phyloP scores from a whole-genome alignment of 371 early-diverging fungal species.

The Phascolomyces articulosus region DNA sequence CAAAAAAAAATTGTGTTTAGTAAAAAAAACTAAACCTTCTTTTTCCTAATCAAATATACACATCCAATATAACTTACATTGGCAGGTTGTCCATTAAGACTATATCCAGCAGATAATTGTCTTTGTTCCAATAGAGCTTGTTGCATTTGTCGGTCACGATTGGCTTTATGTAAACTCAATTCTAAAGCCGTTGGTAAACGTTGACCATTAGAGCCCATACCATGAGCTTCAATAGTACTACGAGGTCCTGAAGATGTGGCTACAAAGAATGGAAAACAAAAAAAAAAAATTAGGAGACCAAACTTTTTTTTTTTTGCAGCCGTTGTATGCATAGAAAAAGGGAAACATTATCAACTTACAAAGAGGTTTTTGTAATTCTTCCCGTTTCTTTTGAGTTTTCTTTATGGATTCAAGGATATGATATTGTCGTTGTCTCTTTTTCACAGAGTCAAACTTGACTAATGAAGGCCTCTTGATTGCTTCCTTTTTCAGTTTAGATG shows the following conservation, averaged over 20 bases:
- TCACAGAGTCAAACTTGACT: conserved; percentile 44
- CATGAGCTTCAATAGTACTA: conserved; percentile 48
- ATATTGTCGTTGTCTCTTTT: conserved; percentile 39
- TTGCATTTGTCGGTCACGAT: conserved; percentile 72
- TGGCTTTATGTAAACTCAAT: conserved; percentile 69
- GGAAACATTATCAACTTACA: conserved; percentile 10
- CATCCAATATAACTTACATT: conserved; percentile 18
- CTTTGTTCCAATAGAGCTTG: conserved; percentile 73
- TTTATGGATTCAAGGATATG: conserved; percentile 54
- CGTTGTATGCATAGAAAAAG: neutral
- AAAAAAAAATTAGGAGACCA: neutral
- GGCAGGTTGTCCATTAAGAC: conserved; percentile 29
- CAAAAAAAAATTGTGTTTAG: no score
- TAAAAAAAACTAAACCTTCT: neutral
- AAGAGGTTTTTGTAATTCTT: conserved; percentile 42
- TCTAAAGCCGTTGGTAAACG: conserved; percentile 72
- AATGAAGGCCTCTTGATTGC: conserved; percentile 28
- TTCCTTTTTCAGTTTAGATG: conserved; percentile 29
- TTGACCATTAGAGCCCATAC: conserved; percentile 48
- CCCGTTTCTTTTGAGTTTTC: conserved; percentile 51
- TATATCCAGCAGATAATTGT: conserved; percentile 62
- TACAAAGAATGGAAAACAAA: neutral
- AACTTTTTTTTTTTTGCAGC: neutral
- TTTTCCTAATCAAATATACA: conserved; percentile 15
- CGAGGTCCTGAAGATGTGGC: conserved; percentile 41